A percentile compares a stretch with the other conserved stretches of the same genome.
phyloP scores from a whole-genome alignment of 192 early-diverging fungal genomes.

The Backusella parvicylindrica region DNA sequence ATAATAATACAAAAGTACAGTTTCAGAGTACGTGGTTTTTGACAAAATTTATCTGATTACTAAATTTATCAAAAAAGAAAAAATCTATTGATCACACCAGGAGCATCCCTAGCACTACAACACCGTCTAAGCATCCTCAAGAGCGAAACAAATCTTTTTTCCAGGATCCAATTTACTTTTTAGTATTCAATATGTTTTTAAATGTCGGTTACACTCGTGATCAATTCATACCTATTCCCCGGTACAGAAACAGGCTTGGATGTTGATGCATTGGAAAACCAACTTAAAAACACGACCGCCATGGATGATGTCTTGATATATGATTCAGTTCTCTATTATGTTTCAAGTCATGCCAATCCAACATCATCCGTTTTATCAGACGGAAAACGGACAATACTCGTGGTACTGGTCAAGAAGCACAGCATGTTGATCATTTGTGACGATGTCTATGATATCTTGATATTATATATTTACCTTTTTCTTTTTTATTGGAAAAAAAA shows the following conservation, averaged over 20 bases:
- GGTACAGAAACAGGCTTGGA: conserved; percentile 19
- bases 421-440: conserved; percentile 31
- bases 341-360: conserved; percentile 33
- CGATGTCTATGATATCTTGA: conserved; percentile 37
- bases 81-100: conserved; percentile 19
- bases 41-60: too few species aligned
- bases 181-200: conserved; percentile 21
- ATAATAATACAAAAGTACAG: conserved; percentile 10
- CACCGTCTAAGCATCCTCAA: conserved; percentile 15
- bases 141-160: conserved; percentile 17
- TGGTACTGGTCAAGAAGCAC: conserved; percentile 20
- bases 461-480: background rate
- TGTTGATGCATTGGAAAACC: background rate
- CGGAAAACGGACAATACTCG: conserved; percentile 5
- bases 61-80: too few species aligned
- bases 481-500: background rate
- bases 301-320: background rate
- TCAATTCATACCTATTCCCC: conserved; percentile 27
- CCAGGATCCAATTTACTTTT: conserved; percentile 32
- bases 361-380: conserved; percentile 14
- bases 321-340: conserved; percentile 25
- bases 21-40: background rate
- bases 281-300: background rate
- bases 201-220: conserved; percentile 16
- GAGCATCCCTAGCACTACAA: conserved; percentile 23